These are phyloP conservation scores for Polymyxa betae DNA, from an alignment of 208 protist species.

Conservation along the genomic window DNA sequence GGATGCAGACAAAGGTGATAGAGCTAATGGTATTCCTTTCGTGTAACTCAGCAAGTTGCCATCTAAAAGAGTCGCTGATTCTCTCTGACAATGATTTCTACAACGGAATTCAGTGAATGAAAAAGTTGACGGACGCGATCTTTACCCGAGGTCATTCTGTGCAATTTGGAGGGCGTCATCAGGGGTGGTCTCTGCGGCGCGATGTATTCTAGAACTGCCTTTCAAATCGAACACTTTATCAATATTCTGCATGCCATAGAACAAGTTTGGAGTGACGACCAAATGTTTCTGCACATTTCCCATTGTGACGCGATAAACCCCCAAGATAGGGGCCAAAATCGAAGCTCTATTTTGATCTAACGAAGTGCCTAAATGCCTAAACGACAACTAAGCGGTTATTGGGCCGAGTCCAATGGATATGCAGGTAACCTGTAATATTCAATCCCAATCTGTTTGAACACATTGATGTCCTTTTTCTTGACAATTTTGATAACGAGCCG, in stretches of 20 bases:
- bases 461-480: slow-evolving; percentile 9
- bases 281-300: background rate
- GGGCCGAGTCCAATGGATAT: background rate
- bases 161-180: too few relatives aligned
- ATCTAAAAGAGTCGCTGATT: slow-evolving; percentile 5
- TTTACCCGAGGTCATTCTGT: background rate
- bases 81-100: background rate
- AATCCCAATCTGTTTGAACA: slow-evolving; percentile 9
- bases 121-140: too few relatives aligned
- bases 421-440: background rate
- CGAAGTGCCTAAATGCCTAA: background rate
- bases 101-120: background rate
- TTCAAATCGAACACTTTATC: slow-evolving; percentile 24
- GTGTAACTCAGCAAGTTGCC: slow-evolving; percentile 1
- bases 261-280: background rate
- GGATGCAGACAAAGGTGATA: background rate
- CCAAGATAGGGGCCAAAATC: slow-evolving; percentile 14
- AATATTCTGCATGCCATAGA: background rate
- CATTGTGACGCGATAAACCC: background rate
- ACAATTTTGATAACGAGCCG: background rate
- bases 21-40: background rate
- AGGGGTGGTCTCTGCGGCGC: background rate
- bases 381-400: background rate
- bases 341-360: background rate
- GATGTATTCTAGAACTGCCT: background rate